phyloP scores from a whole-genome alignment of 148 eudicot genomes.

The Simmondsia chinensis region DNA sequence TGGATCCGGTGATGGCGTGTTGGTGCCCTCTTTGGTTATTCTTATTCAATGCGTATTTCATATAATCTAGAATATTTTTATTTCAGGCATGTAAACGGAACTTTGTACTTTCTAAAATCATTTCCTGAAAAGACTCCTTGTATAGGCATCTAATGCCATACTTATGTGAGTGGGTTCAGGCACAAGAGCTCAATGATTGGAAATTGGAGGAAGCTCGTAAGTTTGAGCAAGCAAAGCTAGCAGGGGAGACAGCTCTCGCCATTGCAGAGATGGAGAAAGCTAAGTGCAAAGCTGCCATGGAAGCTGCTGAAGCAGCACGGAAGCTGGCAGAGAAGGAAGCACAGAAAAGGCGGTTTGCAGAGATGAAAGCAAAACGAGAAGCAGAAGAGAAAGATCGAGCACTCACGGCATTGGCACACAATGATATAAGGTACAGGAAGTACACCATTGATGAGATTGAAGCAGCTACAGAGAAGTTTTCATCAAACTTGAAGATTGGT shows the following conservation, averaged over 20 bases:
- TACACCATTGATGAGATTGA: constrained; percentile 79
- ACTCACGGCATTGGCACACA: constrained; percentile 30
- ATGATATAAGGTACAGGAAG: constrained; percentile 52
- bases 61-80: too few species aligned
- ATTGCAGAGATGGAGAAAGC: constrained; percentile 61
- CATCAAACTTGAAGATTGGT: constrained; percentile 42
- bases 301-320: constrained; percentile 83
- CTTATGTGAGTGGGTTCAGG: constrained; percentile 24
- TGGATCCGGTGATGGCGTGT: too few species aligned
- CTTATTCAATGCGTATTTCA: too few species aligned
- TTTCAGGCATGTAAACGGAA: too few species aligned
- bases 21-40: too few species aligned
- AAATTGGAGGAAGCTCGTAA: constrained; percentile 39
- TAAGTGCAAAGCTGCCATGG: constrained; percentile 60
- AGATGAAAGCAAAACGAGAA: constrained; percentile 49
- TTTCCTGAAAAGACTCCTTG: too few species aligned
- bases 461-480: constrained; percentile 45
- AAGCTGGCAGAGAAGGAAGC: constrained; percentile 62
- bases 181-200: constrained; percentile 47
- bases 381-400: constrained; percentile 55
- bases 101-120: too few species aligned
- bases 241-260: constrained; percentile 50
- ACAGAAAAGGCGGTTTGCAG: constrained; percentile 61
- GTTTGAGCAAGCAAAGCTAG: constrained; percentile 37
- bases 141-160: too few species aligned